Base-by-base conservation (phyloP, 768 basidiomycete genomes). In the Russula dissimulans region DNA sequence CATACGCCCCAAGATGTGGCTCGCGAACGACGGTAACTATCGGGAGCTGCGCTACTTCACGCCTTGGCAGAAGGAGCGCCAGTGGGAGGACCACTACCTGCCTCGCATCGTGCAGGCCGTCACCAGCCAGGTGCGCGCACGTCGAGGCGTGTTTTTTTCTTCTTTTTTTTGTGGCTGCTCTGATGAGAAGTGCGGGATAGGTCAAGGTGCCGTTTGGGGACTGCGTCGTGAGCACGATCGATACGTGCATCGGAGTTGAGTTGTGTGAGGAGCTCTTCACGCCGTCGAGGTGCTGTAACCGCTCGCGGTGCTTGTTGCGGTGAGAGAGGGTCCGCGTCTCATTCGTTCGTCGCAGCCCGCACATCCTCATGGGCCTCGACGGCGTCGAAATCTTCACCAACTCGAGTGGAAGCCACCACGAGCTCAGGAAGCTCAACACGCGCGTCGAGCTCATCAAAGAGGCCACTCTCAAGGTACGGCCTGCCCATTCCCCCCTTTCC, bases 341-440 rank as follows among this genome's bases (percentile, higher is more conserved):
- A 31, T 7, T 34, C 29, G 11, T 46, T 44, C 8, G 10, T 32
- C 5, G 18, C n/a, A 99, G 97, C 62, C 97, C 97, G 5, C 97
- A 99, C 70, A 95, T 97, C 58, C 74, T 87, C 12, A 98, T 98
- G 97, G 97, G 95, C 7, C 81, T 99, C 9, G 95, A 99, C 68
- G 97, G 97, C 5, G 95, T 97, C 8, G 97, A 99, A 73, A 97
- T 99, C 52, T 97, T 98, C 70, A 97, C 95, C 9, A 99, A 99
- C 74, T 98, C 97, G 1, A 95, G 91, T 64, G 97, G 94, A 5
- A 95, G 92, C 71, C 97, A 99, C 70, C 97, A 99, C 68, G 97
- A 98, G 70, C 84, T 99, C 29, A 86, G 97, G n/a, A 99, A 99
- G 72, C 80, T 99, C 29, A 83, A 92, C 69, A 84, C 83, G 8